phyloP scores from a whole-genome alignment of 306 rosid species.

The Argentina anserina region DNA sequence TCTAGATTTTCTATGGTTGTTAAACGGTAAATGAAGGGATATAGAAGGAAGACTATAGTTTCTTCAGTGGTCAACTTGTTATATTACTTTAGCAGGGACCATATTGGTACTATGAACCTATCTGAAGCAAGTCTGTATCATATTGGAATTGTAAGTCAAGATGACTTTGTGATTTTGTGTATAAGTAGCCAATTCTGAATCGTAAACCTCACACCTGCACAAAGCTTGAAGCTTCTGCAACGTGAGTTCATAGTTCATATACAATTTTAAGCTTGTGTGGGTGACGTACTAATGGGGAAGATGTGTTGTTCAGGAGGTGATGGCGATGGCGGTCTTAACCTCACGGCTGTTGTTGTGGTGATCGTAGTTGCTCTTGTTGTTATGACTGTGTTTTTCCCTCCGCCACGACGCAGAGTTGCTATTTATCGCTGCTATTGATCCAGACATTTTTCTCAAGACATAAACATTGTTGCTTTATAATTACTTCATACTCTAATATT shows the following conservation, averaged over 20 bases:
- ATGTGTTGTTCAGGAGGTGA: slow-evolving; percentile 16
- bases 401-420: background rate
- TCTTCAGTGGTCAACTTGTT: background rate
- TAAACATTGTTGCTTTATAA: background rate
- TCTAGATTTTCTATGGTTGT: too few species aligned
- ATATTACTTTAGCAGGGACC: background rate
- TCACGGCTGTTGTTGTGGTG: slow-evolving; percentile 18
- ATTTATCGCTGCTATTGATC: slow-evolving; percentile 17
- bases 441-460: background rate
- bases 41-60: background rate
- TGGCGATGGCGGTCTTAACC: slow-evolving; percentile 6
- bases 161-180: background rate
- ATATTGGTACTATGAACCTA: background rate
- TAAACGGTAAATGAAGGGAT: background rate
- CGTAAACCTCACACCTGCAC: background rate
- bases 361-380: slow-evolving; percentile 19
- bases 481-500: background rate
- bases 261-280: background rate
- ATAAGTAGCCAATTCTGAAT: background rate
- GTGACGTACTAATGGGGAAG: slow-evolving; percentile 14
- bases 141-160: slow-evolving; percentile 2
- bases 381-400: slow-evolving; percentile 13
- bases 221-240: slow-evolving; percentile 2
- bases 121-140: background rate
- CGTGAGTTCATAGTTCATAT: background rate